Conservation (phyloP, 352 stramenopile species). For the Phytopythium vexans region DNA sequence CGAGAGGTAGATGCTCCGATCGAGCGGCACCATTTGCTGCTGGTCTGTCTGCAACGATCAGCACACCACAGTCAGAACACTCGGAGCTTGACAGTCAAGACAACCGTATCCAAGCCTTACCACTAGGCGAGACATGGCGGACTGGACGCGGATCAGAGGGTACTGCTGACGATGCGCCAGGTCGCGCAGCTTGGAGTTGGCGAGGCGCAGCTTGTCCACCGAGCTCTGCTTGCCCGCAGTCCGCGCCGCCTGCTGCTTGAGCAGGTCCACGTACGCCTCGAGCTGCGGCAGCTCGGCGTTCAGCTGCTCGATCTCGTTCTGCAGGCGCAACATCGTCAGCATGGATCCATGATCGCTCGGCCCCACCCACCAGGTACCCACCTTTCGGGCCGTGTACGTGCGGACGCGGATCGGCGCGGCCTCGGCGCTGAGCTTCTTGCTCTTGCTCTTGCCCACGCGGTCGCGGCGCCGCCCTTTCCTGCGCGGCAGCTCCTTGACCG, state of each 20-base stretch:
- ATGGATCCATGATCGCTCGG: neutral
- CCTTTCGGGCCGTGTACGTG: slow-evolving; percentile 29
- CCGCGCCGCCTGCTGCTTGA: slow-evolving; percentile 26
- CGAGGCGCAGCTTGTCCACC: slow-evolving; percentile 24
- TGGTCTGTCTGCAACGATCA: neutral
- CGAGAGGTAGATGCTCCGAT: slow-evolving; percentile 19
- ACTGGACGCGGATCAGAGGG: slow-evolving; percentile 16
- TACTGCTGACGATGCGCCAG: slow-evolving; percentile 19
- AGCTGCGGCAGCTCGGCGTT: slow-evolving; percentile 18
- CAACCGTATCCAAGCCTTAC: neutral
- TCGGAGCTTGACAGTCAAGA: too few relatives aligned
- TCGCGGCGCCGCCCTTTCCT: neutral
- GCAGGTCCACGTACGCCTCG: slow-evolving; percentile 28
- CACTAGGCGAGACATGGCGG: slow-evolving; percentile 14
- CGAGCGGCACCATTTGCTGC: slow-evolving; percentile 20
- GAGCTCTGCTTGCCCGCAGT: slow-evolving; percentile 22
- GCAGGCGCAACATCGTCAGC: slow-evolving; percentile 10
- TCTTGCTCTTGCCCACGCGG: neutral
- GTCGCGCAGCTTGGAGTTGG: slow-evolving; percentile 24
- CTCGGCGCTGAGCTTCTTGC: slow-evolving; percentile 1
- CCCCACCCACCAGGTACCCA: slow-evolving; percentile 1
- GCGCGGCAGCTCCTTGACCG: neutral
- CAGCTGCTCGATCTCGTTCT: slow-evolving; percentile 29
- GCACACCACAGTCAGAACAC: neutral
- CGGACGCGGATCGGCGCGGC: slow-evolving; percentile 8